Evolutionary conservation across 2,329 filamentous ascomycete genomes (phyloP), one percentile per base, ranked within the genome.

Genomic region (Akanthomyces muscarius): DNA sequence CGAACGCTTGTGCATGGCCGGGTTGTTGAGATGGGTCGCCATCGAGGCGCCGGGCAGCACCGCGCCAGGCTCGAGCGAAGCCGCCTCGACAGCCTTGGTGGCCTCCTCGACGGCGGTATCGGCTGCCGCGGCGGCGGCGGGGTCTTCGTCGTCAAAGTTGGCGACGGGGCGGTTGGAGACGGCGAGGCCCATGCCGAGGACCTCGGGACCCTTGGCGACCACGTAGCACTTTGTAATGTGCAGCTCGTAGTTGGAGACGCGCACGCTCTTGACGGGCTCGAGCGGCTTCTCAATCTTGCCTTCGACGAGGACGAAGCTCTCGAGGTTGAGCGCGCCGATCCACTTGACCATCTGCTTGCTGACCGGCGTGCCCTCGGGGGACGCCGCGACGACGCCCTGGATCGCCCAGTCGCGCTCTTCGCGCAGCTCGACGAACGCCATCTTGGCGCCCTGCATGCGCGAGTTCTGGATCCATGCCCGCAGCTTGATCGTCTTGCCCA

Each of bases 271-370:
- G 74, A 98, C 90, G 3, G 91, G 90, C 72, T 96, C 92, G 25
- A 89, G 83, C 0, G 93, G 90, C 78, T 89, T 89, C 81, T 92
- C 85, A 60, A 98, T 88, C 38, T 83, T 79, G 68, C 89, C 95
- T 71, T 96, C 90, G 65, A 97, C 87, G 47, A 88, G 80, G 30
- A 97, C 87, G 69, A 90, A 92, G 69, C 89, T 92, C 81, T 97
- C 94, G 52, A 89, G 82, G 71, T 86, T 89, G 68, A 97, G 78
- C 50, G 80, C 83, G 54, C 85, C 86, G 56, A 89, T 87, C 86
- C 90, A 98, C 80, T 98, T 98, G 73, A 97, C 91, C 94, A 98
- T 98, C 77, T 91, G 92, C 74, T 88, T 89, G 66, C 86, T 90
- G 44, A 92, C 84, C 7, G 78, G 77, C 56, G 78, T 83, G 42